These are phyloP conservation scores for Penicillium longicatenatum DNA, from an alignment of 495 filamentous ascomycete species.

Conservation along the genomic window DNA sequence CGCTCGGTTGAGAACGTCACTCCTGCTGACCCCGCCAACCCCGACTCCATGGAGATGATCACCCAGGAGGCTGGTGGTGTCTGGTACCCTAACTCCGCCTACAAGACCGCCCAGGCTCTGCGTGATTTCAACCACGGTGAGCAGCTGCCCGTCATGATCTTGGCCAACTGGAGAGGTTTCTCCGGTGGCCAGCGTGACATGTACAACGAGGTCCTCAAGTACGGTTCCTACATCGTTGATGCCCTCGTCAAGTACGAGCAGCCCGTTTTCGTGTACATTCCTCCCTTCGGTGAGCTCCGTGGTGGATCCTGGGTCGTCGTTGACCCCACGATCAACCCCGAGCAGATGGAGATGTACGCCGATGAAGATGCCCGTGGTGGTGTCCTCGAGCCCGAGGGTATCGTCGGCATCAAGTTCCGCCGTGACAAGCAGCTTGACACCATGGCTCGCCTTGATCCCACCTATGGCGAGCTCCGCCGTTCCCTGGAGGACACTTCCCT, in stretches of 20 bases:
- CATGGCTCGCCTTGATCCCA: constrained; percentile 89
- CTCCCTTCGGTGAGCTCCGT: constrained; percentile 93
- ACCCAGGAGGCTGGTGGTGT: constrained; percentile 94
- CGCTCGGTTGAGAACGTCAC: constrained; percentile 95
- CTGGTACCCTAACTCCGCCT: constrained; percentile 99
- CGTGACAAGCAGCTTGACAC: constrained; percentile 97
- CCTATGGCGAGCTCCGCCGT: constrained; percentile 81
- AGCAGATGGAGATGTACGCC: constrained; percentile 99
- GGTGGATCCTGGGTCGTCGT: constrained; percentile 99
- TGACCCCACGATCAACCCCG: constrained; percentile 95
- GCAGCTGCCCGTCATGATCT: constrained; percentile 97
- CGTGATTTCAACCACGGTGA: constrained; percentile 99
- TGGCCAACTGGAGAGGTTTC: constrained; percentile 99
- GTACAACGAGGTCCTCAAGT: constrained; percentile 99
- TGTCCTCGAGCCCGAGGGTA: constrained; percentile 97
- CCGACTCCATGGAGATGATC: constrained; percentile 95
- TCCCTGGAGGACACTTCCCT: constrained; percentile 67
- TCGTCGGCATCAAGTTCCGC: constrained; percentile 96
- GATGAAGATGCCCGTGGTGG: constrained; percentile 94
- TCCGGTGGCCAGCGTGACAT: constrained; percentile 98
- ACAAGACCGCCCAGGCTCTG: constrained; percentile 98
- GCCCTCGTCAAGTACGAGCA: constrained; percentile 98
- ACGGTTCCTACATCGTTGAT: constrained; percentile 98
- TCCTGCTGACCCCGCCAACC: constrained; percentile 97
- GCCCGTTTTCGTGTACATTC: constrained; percentile 98